Base-by-base conservation (phyloP, 1,284 basidiomycete genomes). In the Austropuccinia psidii region DNA sequence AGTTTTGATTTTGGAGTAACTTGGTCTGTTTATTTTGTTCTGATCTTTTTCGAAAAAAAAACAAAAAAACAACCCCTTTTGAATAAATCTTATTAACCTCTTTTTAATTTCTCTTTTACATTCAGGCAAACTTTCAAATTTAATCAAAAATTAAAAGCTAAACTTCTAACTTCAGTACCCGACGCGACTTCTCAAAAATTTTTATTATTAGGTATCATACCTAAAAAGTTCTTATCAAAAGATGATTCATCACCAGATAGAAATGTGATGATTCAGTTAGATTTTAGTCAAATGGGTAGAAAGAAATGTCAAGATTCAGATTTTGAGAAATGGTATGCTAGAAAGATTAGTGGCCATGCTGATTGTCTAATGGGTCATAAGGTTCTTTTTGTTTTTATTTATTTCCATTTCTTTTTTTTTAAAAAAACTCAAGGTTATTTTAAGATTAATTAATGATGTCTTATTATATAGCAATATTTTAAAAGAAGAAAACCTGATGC, bases 321-420 rank as follows among this genome's bases (percentile, higher is more conserved):
- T 80, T 90, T 91, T 78, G 93, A 97, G 81, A 85, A 82, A 74
- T 98, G 93, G 93, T 90, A 90, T 81, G 93, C 90, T 4, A 84
- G 90, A 62, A 83, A 85, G 21, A 82, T 83, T 11, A 83, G 84
- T 47, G 85, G 85, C 5, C 85, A 85, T n/a, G 77, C 82, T 41
- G 87, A 92, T 77, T 98, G 95, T 81, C 82, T 98, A 29, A 94
- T 98, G 91, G 95, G 95, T 1, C 91, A 92, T 80, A 93, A 90
- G 85, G 90, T 89, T 75, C 50, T 84, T 79, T 54, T 2, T 11
- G 13, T 43, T 9, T 6, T 65, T 64, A 39, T 58, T 49, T 41
- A 35, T 39, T n/a, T 47, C 17, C 27, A 4, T 65, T 31, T 21
- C 45, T 33, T 54, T 64, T 45, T 69, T 54, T 11, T 11, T 21